Percentiles rank a stretch among this genome's conserved stretches.
Evolutionary conservation across 495 filamentous ascomycete genomes (phyloP).

Genomic region (Aspergillus nidulans): DNA sequence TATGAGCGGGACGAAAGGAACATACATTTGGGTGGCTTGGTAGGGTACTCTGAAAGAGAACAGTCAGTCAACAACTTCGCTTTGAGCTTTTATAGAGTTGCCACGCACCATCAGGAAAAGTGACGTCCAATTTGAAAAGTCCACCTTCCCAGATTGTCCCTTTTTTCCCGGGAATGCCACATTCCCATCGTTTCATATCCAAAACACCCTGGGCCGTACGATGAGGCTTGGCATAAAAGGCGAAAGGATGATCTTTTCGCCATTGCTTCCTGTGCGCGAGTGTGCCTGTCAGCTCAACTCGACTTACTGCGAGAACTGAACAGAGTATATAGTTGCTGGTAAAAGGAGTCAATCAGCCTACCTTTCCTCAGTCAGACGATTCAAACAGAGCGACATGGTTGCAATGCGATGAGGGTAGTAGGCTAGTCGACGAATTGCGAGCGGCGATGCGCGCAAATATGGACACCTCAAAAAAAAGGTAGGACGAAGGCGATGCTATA

Average conservation of each 20-base stretch:
- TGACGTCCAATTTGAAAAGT: slow-evolving; percentile 86
- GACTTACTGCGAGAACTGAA: neutral
- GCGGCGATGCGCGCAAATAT: neutral
- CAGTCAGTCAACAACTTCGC: slow-evolving; percentile 17
- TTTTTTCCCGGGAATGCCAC: slow-evolving; percentile 90
- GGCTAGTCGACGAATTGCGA: neutral
- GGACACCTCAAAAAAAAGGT: neutral
- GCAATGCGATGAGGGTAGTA: neutral
- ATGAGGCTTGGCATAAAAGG: slow-evolving; percentile 88
- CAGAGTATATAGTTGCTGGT: neutral
- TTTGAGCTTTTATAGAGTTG: neutral
- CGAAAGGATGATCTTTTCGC: slow-evolving; percentile 94
- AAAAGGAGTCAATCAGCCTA: slow-evolving; percentile 32
- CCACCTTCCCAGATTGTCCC: slow-evolving; percentile 97
- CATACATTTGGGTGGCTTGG: slow-evolving; percentile 97
- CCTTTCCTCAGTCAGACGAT: slow-evolving; percentile 89
- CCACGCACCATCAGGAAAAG: slow-evolving; percentile 87
- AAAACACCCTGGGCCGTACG: slow-evolving; percentile 75
- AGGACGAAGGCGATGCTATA: neutral
- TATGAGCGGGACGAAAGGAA: neutral
- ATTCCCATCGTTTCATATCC: slow-evolving; percentile 95
- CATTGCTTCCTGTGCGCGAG: slow-evolving; percentile 73
- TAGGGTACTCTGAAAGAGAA: slow-evolving; percentile 78
- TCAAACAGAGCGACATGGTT: slow-evolving; percentile 80
- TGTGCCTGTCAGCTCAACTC: slow-evolving; percentile 15